Evolutionary conservation across 73 alveolate genomes (phyloP), one percentile per base, ranked within the genome.

Genomic region (Paramecium sonneborni): DNA sequence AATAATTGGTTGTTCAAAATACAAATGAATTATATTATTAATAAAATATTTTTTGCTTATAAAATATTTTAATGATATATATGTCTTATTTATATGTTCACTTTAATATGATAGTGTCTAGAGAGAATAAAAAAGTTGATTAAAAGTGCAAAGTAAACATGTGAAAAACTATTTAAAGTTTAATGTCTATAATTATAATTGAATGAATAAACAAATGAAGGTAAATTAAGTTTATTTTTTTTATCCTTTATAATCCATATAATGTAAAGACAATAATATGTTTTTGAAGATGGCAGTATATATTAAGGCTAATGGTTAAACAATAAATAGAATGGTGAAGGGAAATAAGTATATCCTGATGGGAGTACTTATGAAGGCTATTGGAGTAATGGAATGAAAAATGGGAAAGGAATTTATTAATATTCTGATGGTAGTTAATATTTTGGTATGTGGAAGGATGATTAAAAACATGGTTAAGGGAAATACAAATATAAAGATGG

Each of bases 381-480:
- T 35, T 93, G 96, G 96, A 30, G 57, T 26, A 58, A 93, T 39
- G 92, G 92, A 28, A 34, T 87, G 92, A 95, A 95, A 38, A 67
- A 90, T 38, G 96, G 96, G 11, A 87, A 93, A 30, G 96, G 96
- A 15, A 92, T 26, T 32, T 92, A 87, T 67, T 92, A 43, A 10
- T 46, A 85, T 76, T 86, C 92, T 24, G 76, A 82, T 39, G 93
- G 95, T 5, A 88, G 92, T 23, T 57, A 21, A 28, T 92, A 92
- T 70, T 93, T 38, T 34, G 96, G 96, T 10, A 39, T 56, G 21
- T 92, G 95, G 95, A 41, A 24, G 30, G 41, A 86, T 39, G 95
- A 92, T 37, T 18, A 92, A 41, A 93, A 88, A 12, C 84, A 93
- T 85, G 98, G 98, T 21, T 74, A 52, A 58, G 98, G 98, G 12